Percentiles rank a stretch among this genome's conserved stretches.
These are phyloP conservation scores for Suhomyces canberraensis DNA, from an alignment of 805 yeast genomes.

Conservation along the genomic window DNA sequence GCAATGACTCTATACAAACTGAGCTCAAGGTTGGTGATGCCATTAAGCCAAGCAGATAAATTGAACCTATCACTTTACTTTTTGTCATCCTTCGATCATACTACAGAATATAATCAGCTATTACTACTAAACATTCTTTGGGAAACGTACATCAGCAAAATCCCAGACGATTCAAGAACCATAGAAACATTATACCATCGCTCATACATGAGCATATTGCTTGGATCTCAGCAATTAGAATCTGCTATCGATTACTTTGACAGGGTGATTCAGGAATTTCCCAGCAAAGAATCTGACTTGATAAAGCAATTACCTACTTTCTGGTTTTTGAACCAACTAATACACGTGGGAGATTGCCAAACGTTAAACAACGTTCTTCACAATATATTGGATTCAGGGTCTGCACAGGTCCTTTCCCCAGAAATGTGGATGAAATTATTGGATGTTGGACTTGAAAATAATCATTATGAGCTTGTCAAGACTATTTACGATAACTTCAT, in stretches of 20 bases:
- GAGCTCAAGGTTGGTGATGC: constrained; percentile 7
- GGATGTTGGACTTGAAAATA: constrained; percentile 19
- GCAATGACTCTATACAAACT: constrained; percentile 9
- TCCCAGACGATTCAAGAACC: constrained; percentile 3
- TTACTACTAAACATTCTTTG: constrained; percentile 21
- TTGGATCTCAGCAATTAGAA: constrained; percentile 23
- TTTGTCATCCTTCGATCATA: constrained; percentile 8
- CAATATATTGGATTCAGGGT: neutral
- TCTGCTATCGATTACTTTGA: constrained; percentile 20
- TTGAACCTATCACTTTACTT: neutral
- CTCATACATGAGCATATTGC: constrained; percentile 19
- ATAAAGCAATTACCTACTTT: constrained; percentile 2
- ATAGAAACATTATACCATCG: constrained; percentile 19
- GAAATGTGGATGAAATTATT: constrained; percentile 22
- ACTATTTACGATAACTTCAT: constrained; percentile 26
- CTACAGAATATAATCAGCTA: constrained; percentile 19
- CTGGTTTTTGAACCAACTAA: constrained; percentile 3
- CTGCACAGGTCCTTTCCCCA: neutral
- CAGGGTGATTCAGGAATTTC: neutral
- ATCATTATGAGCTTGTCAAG: constrained; percentile 27
- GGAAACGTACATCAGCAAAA: constrained; percentile 13
- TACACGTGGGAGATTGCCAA: constrained; percentile 21
- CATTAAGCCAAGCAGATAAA: constrained; percentile 3
- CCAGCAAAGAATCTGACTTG: neutral
- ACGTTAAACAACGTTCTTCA: constrained; percentile 14